Evolutionary conservation across 2,329 filamentous ascomycete genomes (phyloP).

Genomic region (Penicillium hesseltinei): DNA sequence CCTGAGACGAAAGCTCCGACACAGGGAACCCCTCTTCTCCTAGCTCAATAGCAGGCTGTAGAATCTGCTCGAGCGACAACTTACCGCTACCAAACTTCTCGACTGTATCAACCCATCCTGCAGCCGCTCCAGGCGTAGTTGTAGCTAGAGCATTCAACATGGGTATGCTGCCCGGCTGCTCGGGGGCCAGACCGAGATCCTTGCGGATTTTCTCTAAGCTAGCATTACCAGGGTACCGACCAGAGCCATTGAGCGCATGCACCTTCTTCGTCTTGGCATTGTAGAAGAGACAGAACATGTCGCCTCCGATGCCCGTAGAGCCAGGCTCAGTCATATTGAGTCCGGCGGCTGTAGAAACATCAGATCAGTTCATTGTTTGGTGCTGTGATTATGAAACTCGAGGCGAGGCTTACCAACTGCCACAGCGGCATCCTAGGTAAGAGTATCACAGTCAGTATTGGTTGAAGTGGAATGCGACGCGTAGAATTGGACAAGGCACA

Average conservation of each 20-base stretch:
- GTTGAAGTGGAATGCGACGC: neutral
- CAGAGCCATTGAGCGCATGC: conserved; percentile 86
- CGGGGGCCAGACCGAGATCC: conserved; percentile 64
- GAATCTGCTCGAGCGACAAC: conserved; percentile 70
- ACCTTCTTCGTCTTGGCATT: conserved; percentile 78
- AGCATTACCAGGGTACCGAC: conserved; percentile 69
- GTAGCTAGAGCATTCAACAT: conserved; percentile 74
- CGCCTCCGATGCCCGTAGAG: conserved; percentile 92
- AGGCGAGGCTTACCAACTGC: conserved; percentile 66
- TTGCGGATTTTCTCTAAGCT: conserved; percentile 69
- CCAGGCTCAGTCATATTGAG: conserved; percentile 92
- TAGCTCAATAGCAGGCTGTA: conserved; percentile 78
- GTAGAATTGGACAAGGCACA: conserved; percentile 38
- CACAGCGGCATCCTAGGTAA: conserved; percentile 80
- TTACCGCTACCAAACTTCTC: conserved; percentile 88
- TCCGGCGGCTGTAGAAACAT: conserved; percentile 64
- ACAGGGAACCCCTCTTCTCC: conserved; percentile 90
- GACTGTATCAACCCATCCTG: conserved; percentile 88
- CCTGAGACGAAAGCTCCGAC: conserved; percentile 69
- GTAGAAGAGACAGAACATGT: conserved; percentile 96
- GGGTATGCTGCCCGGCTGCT: conserved; percentile 62
- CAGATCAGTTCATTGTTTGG: conserved; percentile 8
- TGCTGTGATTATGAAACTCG: neutral
- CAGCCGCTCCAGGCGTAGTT: conserved; percentile 85
- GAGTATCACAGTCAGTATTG: neutral